These are phyloP conservation scores for Thalassiosira mediterranea DNA, from an alignment of 352 stramenopile species.

Conservation along the genomic window DNA sequence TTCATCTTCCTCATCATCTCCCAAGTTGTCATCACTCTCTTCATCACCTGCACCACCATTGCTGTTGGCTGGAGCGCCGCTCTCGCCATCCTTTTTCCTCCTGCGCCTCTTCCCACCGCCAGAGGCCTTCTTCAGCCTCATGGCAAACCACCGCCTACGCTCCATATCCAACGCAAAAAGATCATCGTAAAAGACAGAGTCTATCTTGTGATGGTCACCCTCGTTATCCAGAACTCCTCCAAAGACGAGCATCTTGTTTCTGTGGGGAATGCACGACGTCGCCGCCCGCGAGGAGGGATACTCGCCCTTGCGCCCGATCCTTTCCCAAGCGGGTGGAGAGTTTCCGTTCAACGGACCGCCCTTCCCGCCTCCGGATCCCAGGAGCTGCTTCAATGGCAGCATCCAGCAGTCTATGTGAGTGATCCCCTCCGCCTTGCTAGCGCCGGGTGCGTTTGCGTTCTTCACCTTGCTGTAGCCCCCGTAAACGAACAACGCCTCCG, in stretches of 20 bases:
- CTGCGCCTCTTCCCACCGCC: constrained; percentile 79
- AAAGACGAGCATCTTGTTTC: constrained; percentile 96
- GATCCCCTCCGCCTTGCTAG: constrained; percentile 90
- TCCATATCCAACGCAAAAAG: constrained; percentile 97
- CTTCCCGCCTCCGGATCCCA: constrained; percentile 84
- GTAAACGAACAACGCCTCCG: constrained; percentile 91
- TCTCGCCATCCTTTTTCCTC: constrained; percentile 76
- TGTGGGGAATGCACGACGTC: constrained; percentile 84
- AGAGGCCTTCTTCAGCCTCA: constrained; percentile 87
- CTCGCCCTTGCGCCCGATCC: constrained; percentile 74
- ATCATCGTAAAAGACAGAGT: constrained; percentile 94
- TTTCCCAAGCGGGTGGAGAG: constrained; percentile 91
- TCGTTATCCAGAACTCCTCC: constrained; percentile 94
- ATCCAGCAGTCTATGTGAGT: constrained; percentile 95
- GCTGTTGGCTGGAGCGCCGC: constrained; percentile 29
- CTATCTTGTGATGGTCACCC: constrained; percentile 80
- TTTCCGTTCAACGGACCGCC: constrained; percentile 6
- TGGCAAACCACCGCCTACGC: constrained; percentile 93
- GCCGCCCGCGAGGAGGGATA: constrained; percentile 65
- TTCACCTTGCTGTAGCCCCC: constrained; percentile 95
- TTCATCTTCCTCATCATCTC: constrained; percentile 86
- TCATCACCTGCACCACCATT: constrained; percentile 57
- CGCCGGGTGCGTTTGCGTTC: constrained; percentile 78
- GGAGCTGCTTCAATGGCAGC: constrained; percentile 88
- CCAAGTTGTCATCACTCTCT: constrained; percentile 69